Percentiles rank a stretch among this genome's conserved stretches.
Conservation (phyloP, 495 filamentous ascomycete species). For the Mytilinidion resinicola region DNA sequence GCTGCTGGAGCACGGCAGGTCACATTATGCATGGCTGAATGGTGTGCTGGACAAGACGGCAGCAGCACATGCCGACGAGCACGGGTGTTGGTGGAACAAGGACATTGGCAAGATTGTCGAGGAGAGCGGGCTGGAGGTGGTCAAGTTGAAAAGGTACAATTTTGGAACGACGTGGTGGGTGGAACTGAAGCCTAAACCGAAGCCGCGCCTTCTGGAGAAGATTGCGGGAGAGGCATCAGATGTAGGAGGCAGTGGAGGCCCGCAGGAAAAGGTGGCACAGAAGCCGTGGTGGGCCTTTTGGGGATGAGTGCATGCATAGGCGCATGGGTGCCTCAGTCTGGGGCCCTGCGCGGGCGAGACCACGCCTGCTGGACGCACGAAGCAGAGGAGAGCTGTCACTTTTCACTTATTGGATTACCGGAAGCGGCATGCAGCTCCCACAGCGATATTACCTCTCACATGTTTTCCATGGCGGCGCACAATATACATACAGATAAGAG, state of each 20-base stretch:
- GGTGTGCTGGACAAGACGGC: slow-evolving; percentile 69
- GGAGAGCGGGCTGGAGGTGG: slow-evolving; percentile 75
- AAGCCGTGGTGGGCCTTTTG: slow-evolving; percentile 20
- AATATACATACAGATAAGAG: too few relatives aligned
- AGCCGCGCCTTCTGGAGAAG: not conserved
- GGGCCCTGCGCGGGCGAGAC: too few relatives aligned
- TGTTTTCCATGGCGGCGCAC: too few relatives aligned
- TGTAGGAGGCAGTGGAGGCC: not conserved
- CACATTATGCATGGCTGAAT: slow-evolving; percentile 73
- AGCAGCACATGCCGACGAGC: slow-evolving; percentile 66
- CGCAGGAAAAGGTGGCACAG: not conserved
- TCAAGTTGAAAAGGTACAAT: slow-evolving; percentile 60
- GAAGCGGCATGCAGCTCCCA: too few relatives aligned
- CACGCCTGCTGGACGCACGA: too few relatives aligned
- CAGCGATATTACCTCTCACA: too few relatives aligned
- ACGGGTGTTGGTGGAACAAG: slow-evolving; percentile 97
- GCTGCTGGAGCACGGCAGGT: slow-evolving; percentile 86
- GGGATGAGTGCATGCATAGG: not conserved
- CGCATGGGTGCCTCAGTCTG: too few relatives aligned
- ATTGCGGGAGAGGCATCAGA: not conserved
- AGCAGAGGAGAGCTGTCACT: too few relatives aligned
- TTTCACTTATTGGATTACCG: too few relatives aligned
- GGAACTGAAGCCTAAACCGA: slow-evolving; percentile 47
- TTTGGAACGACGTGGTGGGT: slow-evolving; percentile 71
- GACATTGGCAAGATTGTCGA: slow-evolving; percentile 76